A percentile compares a stretch with the other conserved stretches of the same genome.
Conservation (phyloP, 345 rosid genomes). For the Trapa incisa region DNA sequence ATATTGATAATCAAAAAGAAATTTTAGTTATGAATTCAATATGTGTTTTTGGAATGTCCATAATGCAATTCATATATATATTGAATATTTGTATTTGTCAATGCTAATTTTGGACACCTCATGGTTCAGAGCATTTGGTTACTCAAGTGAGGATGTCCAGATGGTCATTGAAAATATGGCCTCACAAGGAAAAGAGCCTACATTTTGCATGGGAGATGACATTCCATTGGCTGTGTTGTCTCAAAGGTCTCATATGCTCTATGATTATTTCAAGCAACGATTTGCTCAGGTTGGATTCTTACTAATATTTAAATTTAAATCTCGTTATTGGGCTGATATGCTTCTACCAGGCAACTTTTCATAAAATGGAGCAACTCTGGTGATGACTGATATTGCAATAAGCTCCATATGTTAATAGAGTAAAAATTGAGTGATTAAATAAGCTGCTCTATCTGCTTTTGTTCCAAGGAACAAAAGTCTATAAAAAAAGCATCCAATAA, state of each 20-base stretch:
- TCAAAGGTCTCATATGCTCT: slow-evolving; percentile 84
- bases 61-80: background rate
- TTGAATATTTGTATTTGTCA: background rate
- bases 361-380: background rate
- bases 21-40: background rate
- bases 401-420: background rate
- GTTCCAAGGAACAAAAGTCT: background rate
- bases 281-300: slow-evolving; percentile 73
- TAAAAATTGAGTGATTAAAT: background rate
- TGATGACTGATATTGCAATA: background rate
- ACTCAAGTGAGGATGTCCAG: slow-evolving; percentile 98
- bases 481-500: background rate
- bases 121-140: slow-evolving; percentile 77
- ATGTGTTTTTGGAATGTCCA: background rate
- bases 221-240: slow-evolving; percentile 79
- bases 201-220: slow-evolving; percentile 97
- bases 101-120: slow-evolving; percentile 8
- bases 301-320: background rate
- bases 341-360: background rate
- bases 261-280: slow-evolving; percentile 95
- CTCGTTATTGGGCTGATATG: background rate
- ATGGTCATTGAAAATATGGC: slow-evolving; percentile 98
- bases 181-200: slow-evolving; percentile 93
- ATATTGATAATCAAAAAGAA: background rate
- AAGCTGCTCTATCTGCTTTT: background rate